Evolutionary conservation across 2,329 filamentous ascomycete genomes (phyloP), one percentile per base, ranked within the genome.

Genomic region (Calcarisporium arbuscula): DNA sequence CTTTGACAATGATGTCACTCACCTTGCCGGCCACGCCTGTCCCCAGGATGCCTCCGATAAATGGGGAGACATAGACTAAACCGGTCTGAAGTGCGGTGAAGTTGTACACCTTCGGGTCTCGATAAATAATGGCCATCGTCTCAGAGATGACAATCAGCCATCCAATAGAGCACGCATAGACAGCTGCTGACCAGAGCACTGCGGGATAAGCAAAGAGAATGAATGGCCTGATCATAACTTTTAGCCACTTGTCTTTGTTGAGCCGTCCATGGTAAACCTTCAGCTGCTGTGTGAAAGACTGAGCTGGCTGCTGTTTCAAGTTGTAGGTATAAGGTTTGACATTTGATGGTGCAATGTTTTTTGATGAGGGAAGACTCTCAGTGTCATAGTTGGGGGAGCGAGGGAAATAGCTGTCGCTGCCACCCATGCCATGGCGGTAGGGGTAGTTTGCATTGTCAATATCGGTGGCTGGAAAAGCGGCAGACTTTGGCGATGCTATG

Each of bases 131-230:
- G 1, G 86, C 75, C 4, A 96, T 78, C 0, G 83, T 84, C 58
- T 96, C 89, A 1, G 88, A 95, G 2, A 96, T 74, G 28, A 96
- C 88, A 45, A 96, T 95, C 19, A 96, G 72, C 92, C 90, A 96
- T 23, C 90, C 90, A 6, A 96, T 76, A 0, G 88, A 92, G 48
- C 92, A 81, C 0, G 88, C 69, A 55, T 96, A 96, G 5, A 95
- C 77, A 1, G 84, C 68, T 0, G 87, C 68, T 6, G 85, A 90
- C 90, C 89, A 96, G 8, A 95, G 72, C 2, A 96, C 84, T 1
- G 85, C 77, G 0, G 92, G 92, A 51, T 96, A 95, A 2, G 82
- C 76, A 48, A 82, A 94, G 1, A 96, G 72, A 30, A 95, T 77
- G 41, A 96, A 86, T 0, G 90, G 92, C 1, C 90, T 74, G 5